phyloP scores from a whole-genome alignment of 257 asterid species.

The Asclepias syriaca region DNA sequence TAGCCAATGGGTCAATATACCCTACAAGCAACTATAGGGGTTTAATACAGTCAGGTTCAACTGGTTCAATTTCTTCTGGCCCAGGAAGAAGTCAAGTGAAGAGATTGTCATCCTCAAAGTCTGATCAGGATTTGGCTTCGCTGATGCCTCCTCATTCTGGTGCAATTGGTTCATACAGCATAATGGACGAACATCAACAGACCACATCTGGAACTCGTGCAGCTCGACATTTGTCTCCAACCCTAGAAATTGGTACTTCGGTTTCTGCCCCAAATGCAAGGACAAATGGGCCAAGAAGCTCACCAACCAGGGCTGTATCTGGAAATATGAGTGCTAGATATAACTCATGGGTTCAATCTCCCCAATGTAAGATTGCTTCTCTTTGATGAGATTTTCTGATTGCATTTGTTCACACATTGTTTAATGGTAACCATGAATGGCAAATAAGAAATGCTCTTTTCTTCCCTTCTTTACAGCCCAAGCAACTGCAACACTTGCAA shows the following conservation, averaged over 20 bases:
- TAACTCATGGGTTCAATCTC: conserved; percentile 52
- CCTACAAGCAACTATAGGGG: conserved; percentile 43
- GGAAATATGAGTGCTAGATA: conserved; percentile 45
- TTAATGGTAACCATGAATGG: neutral
- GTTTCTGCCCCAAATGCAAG: conserved; percentile 36
- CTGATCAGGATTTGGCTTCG: conserved; percentile 84
- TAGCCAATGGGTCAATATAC: conserved; percentile 17
- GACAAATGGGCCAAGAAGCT: conserved; percentile 36
- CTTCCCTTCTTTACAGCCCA: conserved; percentile 41
- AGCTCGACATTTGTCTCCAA: conserved; percentile 39
- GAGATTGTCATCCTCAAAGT: conserved; percentile 59
- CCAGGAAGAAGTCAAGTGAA: conserved; percentile 51
- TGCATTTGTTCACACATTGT: neutral
- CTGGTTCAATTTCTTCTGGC: conserved; percentile 43
- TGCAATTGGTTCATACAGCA: conserved; percentile 47
- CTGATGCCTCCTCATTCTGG: conserved; percentile 61
- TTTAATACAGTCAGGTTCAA: conserved; percentile 53
- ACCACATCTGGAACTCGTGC: conserved; percentile 39
- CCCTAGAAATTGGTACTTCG: conserved; percentile 35
- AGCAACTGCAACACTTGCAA: conserved; percentile 37
- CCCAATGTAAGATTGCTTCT: conserved; percentile 54
- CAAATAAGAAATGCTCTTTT: neutral
- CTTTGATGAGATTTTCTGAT: neutral
- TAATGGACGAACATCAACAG: conserved; percentile 52
- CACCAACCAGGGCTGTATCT: conserved; percentile 38